Evolutionary conservation across 2,329 filamentous ascomycete species (phyloP).

Genomic region (Bipolaris victoriae): DNA sequence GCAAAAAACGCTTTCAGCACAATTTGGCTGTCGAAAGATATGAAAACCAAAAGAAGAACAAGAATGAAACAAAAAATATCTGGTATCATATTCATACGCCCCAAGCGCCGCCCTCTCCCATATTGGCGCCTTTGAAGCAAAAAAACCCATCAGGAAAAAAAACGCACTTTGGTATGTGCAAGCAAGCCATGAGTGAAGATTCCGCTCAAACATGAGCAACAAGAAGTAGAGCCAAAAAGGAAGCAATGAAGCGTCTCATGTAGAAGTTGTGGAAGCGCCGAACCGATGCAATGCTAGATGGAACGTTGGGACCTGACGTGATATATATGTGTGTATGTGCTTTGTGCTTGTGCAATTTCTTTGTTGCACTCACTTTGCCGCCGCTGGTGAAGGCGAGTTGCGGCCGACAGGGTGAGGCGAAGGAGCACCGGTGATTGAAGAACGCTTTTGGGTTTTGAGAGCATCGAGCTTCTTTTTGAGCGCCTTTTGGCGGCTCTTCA

Average conservation of each 20-base stretch:
- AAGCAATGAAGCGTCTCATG: neutral
- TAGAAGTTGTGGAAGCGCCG: neutral
- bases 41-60: neutral
- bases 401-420: conserved; percentile 36
- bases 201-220: neutral
- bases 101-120: neutral
- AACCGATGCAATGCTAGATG: conserved; percentile 6
- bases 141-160: neutral
- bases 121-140: neutral
- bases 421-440: conserved; percentile 43
- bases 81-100: conserved; percentile 2
- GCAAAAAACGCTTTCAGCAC: neutral
- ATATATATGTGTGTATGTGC: neutral
- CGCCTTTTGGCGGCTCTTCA: conserved; percentile 50
- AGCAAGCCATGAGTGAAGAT: neutral
- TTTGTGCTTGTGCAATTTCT: neutral
- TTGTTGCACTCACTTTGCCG: conserved; percentile 9
- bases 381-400: conserved; percentile 42
- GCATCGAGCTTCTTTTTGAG: conserved; percentile 55
- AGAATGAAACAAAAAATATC: neutral
- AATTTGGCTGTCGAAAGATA: neutral
- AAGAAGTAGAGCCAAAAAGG: neutral
- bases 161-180: neutral
- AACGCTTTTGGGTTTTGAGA: conserved; percentile 48
- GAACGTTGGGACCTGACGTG: neutral